Percentiles rank a stretch among this genome's conserved stretches.
Evolutionary conservation across 768 basidiomycete species (phyloP).

Genomic region (Suillus subalutaceus): DNA sequence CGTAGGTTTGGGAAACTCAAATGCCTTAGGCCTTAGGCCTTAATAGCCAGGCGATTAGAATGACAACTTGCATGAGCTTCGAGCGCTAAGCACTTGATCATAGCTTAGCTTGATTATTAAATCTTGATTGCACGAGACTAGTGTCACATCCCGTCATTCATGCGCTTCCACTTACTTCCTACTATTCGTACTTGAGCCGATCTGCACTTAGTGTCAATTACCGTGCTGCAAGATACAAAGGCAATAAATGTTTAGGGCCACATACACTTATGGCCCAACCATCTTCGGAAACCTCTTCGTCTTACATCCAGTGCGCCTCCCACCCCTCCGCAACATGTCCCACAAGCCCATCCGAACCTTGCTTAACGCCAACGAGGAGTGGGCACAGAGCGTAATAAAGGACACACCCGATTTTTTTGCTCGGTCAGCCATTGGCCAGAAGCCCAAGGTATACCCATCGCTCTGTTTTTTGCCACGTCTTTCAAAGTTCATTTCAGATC

Average conservation of each 20-base stretch:
- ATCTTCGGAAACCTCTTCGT: neutral
- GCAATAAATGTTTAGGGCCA: neutral
- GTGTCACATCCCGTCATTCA: neutral
- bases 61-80: neutral
- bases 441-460: constrained; percentile 54
- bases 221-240: neutral
- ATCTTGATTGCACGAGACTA: neutral
- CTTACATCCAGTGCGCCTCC: neutral
- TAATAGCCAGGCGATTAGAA: neutral
- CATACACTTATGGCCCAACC: neutral
- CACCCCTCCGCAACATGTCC: neutral
- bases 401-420: constrained; percentile 68
- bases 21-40: neutral
- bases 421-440: constrained; percentile 62
- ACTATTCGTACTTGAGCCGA: neutral
- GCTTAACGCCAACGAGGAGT: constrained; percentile 60
- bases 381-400: constrained; percentile 63
- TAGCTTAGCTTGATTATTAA: too few relatives aligned
- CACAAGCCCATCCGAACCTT: constrained; percentile 20
- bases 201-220: neutral
- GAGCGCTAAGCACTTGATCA: too few relatives aligned
- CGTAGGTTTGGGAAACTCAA: neutral
- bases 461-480: neutral
- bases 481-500: constrained; percentile 41
- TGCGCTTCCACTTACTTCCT: neutral